Evolutionary conservation across 2,329 filamentous ascomycete genomes (phyloP).

Genomic region (Fusarium hostae): DNA sequence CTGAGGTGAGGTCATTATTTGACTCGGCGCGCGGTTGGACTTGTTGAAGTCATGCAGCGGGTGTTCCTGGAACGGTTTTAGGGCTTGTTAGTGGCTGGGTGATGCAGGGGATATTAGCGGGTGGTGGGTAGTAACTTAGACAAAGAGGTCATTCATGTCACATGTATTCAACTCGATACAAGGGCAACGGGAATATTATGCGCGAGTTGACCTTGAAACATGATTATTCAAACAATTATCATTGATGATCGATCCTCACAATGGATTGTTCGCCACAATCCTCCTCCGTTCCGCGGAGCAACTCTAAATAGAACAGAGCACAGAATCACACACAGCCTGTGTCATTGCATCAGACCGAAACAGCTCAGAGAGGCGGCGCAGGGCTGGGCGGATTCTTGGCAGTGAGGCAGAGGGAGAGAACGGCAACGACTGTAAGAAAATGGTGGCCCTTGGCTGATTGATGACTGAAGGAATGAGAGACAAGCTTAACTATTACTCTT

Average conservation of each 20-base stretch:
- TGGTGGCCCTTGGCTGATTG: conserved; percentile 11
- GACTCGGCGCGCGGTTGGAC: background rate
- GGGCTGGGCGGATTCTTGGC: conserved; percentile 37
- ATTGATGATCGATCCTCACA: background rate
- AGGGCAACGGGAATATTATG: background rate
- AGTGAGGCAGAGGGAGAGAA: conserved; percentile 9
- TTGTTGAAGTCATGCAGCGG: background rate
- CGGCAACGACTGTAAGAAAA: conserved; percentile 22
- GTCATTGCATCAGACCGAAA: conserved; percentile 17
- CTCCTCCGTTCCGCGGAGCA: background rate
- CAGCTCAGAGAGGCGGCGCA: conserved; percentile 27
- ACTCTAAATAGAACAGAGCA: background rate
- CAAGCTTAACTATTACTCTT: background rate
- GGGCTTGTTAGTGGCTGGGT: conserved; percentile 24
- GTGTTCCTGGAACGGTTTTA: conserved; percentile 21
- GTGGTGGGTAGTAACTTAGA: background rate
- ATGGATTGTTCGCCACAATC: background rate
- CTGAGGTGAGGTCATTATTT: conserved; percentile 19
- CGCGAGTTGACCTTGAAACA: background rate
- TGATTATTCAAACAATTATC: background rate
- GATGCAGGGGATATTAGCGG: background rate
- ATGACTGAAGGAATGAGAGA: background rate
- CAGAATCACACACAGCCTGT: background rate
- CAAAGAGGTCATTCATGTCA: background rate
- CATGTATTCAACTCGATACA: background rate